Percentiles rank a stretch among this genome's conserved stretches.
Conservation (phyloP, 495 filamentous ascomycete species). For the Xylaria grammica region DNA sequence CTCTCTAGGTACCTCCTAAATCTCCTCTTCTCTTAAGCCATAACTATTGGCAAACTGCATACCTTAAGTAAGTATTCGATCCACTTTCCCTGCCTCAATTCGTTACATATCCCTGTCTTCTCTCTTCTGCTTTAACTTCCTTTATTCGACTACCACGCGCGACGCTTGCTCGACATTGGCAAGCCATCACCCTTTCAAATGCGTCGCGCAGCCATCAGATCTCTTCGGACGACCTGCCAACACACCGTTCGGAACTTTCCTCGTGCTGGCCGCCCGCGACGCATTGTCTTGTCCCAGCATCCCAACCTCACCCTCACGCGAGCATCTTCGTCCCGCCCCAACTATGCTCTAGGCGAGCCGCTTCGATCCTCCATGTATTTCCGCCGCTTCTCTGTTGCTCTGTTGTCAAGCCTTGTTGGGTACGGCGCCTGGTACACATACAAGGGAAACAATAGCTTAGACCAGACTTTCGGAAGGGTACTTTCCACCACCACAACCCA, state of each 20-base stretch:
- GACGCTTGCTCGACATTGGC: slow-evolving; percentile 23
- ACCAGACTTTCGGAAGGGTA: slow-evolving; percentile 34
- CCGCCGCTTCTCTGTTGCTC: slow-evolving; percentile 48
- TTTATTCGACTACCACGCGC: slow-evolving; percentile 23
- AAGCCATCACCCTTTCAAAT: slow-evolving; percentile 41
- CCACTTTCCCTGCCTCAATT: background rate
- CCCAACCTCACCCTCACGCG: slow-evolving; percentile 29
- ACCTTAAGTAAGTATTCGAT: background rate
- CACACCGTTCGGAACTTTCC: slow-evolving; percentile 45
- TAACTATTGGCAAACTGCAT: background rate
- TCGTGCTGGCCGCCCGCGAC: slow-evolving; percentile 44
- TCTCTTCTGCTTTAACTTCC: slow-evolving; percentile 14
- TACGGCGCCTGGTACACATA: slow-evolving; percentile 59
- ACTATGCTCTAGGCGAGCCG: slow-evolving; percentile 41
- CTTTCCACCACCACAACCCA: slow-evolving; percentile 37
- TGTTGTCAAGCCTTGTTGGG: slow-evolving; percentile 54
- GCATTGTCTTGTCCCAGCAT: slow-evolving; percentile 28
- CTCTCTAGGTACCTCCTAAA: background rate
- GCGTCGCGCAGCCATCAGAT: slow-evolving; percentile 53
- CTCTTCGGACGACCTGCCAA: slow-evolving; percentile 51
- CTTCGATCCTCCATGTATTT: slow-evolving; percentile 57
- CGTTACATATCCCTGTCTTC: slow-evolving; percentile 19
- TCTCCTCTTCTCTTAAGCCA: background rate
- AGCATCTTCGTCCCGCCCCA: slow-evolving; percentile 28
- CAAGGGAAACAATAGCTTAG: slow-evolving; percentile 38